Evolutionary conservation across 768 basidiomycete species (phyloP).

Genomic region (Leucosporidium creatinivorum): DNA sequence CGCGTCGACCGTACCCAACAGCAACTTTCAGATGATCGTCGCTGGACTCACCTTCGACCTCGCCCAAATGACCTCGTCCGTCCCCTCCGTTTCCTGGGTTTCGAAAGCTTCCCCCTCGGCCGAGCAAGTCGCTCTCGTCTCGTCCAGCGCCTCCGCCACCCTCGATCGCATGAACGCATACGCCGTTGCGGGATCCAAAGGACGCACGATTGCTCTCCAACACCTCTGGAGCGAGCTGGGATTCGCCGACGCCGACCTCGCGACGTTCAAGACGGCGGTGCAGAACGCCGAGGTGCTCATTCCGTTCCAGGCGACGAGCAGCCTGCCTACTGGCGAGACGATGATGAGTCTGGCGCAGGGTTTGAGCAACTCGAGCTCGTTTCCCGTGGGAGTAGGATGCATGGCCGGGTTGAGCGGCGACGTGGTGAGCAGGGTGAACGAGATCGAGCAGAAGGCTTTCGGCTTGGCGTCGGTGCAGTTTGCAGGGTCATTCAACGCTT

Average conservation of each 20-base stretch:
- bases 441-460: conserved; percentile 1
- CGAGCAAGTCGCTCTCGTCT: background rate
- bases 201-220: conserved; percentile 8
- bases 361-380: background rate
- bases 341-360: background rate
- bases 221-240: conserved; percentile 17
- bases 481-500: background rate
- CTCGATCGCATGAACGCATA: background rate
- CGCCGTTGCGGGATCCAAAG: conserved; percentile 4
- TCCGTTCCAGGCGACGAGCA: conserved; percentile 4
- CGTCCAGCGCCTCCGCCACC: background rate
- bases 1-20: conserved; percentile 2
- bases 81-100: background rate
- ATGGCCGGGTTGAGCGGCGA: background rate
- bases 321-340: background rate
- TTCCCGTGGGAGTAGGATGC: conserved; percentile 4
- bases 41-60: conserved; percentile 18
- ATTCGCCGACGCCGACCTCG: background rate
- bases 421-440: background rate
- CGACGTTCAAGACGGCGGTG: background rate
- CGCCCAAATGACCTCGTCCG: background rate
- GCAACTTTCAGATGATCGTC: conserved; percentile 14
- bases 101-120: background rate
- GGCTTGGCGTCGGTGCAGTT: background rate
- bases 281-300: conserved; percentile 5